These are phyloP conservation scores for Candida broadrunensis DNA, from an alignment of 805 yeast species.

Conservation along the genomic window DNA sequence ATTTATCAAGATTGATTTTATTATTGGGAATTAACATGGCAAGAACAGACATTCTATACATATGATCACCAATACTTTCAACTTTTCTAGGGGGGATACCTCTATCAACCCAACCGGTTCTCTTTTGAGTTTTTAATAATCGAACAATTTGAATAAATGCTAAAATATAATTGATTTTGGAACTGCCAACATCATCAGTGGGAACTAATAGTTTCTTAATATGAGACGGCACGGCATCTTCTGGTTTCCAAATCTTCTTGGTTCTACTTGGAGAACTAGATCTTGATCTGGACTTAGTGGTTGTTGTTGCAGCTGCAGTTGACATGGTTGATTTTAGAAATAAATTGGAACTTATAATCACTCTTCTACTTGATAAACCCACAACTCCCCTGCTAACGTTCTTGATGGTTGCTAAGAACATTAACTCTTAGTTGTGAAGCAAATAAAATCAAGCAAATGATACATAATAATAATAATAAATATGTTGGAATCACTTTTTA, in stretches of 20 bases:
- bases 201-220: slow-evolving; percentile 36
- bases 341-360: too few species aligned
- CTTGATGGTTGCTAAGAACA: too few species aligned
- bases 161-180: slow-evolving; percentile 46
- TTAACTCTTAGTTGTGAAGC: too few species aligned
- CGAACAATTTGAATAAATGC: slow-evolving; percentile 65
- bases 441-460: too few species aligned
- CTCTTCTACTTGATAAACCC: too few species aligned
- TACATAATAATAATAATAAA: too few species aligned
- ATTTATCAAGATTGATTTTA: slow-evolving; percentile 55
- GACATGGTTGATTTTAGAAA: neutral
- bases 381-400: too few species aligned
- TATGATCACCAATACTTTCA: slow-evolving; percentile 87
- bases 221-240: slow-evolving; percentile 48
- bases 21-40: slow-evolving; percentile 61
- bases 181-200: slow-evolving; percentile 14
- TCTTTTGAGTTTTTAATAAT: slow-evolving; percentile 68
- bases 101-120: slow-evolving; percentile 94
- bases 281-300: neutral
- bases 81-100: slow-evolving; percentile 45
- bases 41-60: slow-evolving; percentile 89
- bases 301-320: neutral
- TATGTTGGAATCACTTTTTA: too few species aligned
- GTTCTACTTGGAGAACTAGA: slow-evolving; percentile 2
- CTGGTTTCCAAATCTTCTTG: slow-evolving; percentile 48